Base-by-base conservation (phyloP, 805 yeast genomes). In the Myxozyma lipomycoides region DNA sequence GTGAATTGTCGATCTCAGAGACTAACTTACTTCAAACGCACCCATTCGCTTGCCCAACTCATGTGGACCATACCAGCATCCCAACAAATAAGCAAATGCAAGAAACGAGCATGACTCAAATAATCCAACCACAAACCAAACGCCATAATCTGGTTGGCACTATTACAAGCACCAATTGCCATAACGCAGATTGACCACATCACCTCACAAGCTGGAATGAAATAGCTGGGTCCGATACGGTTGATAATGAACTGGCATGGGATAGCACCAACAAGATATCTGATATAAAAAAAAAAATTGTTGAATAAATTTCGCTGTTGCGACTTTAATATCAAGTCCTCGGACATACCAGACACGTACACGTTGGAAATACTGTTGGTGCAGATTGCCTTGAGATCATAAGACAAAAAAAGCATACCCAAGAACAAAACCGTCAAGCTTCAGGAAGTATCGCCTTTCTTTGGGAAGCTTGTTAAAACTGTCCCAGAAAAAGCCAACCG, bases 321-420 rank as follows among this genome's bases (percentile, higher is more conserved):
- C n/a, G 32, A 28, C 32, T 28, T 28, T 12, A 28, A 12, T 12
- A 28, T 5, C 44, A 82, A 65, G 41, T 71, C 81, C 59, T 76
- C 79, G 53, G 75, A 67, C 78, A 83, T 72, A 23, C 85, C 84
- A 15, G 82, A 75, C 34, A 81, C 80, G 62, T 82, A 84, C 1
- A 87, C 88, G 62, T 82, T 80, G 51, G 75, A 74, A 49, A 79
- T 68, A 63, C 82, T 83, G 32, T 78, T 71, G 46, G 73, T 73
- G 62, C 83, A 87, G 43, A 83, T 69, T 49, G 80, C 78, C 62
- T 79, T 80, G 40, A 72, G 70, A 63, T 71, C 67, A 58, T 68
- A 72, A 4, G 73, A 67, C 25, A 63, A 46, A 48, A 70, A 66
- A 21, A 65, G 59, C 34, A 66, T 69, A 2, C 59, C 45, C 45